phyloP scores from a whole-genome alignment of 768 basidiomycete species.

The Amanita pseudoporphyria region DNA sequence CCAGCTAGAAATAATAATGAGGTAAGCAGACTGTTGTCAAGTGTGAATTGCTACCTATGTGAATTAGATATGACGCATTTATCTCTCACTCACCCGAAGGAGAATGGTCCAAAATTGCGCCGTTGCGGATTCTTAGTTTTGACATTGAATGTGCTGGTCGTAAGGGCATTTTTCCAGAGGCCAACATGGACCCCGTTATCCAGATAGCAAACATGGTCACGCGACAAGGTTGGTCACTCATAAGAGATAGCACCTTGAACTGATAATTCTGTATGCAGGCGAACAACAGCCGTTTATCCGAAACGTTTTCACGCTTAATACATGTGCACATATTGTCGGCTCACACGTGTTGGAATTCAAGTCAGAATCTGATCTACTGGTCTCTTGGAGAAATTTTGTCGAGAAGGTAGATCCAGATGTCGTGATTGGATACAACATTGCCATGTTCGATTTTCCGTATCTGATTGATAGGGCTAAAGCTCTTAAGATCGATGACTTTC shows the following conservation, averaged over 20 bases:
- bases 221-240: slow-evolving; percentile 58
- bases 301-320: slow-evolving; percentile 93
- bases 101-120: slow-evolving; percentile 86
- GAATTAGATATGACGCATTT: slow-evolving; percentile 66
- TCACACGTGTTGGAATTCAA: slow-evolving; percentile 86
- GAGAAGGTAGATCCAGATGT: slow-evolving; percentile 90
- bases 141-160: slow-evolving; percentile 99
- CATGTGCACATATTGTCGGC: slow-evolving; percentile 94
- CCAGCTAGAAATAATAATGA: slow-evolving; percentile 79
- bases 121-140: slow-evolving; percentile 89
- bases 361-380: slow-evolving; percentile 65
- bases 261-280: slow-evolving; percentile 35
- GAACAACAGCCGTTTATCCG: slow-evolving; percentile 90
- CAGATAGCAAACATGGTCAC: slow-evolving; percentile 99
- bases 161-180: slow-evolving; percentile 95
- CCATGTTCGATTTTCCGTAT: slow-evolving; percentile 95
- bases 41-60: not conserved
- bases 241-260: not conserved
- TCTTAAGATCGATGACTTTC: slow-evolving; percentile 60
- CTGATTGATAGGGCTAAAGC: slow-evolving; percentile 87
- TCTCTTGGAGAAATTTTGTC: slow-evolving; percentile 85
- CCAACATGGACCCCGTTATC: slow-evolving; percentile 86
- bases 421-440: slow-evolving; percentile 92
- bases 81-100: slow-evolving; percentile 90
- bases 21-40: slow-evolving; percentile 31